Conservation (phyloP, 2,329 filamentous ascomycete species). For the Byssothecium circinans region DNA sequence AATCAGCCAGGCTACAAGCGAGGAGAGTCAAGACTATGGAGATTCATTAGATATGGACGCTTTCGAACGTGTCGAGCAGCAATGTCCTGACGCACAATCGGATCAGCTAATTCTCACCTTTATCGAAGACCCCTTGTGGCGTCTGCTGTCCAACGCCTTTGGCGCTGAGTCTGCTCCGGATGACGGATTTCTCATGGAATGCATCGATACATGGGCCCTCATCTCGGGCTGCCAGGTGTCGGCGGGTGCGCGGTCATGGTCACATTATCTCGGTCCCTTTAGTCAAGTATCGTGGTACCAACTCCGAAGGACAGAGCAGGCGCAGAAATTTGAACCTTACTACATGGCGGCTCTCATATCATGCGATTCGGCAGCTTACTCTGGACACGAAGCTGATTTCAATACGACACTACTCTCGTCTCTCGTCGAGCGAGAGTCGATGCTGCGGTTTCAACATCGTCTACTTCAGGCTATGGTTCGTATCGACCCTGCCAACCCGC, state of each 20-base stretch:
- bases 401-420: constrained; percentile 57
- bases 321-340: constrained; percentile 49
- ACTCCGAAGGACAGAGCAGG: constrained; percentile 50
- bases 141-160: constrained; percentile 63
- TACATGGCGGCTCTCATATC: constrained; percentile 47
- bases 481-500: constrained; percentile 45
- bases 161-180: constrained; percentile 58
- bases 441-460: constrained; percentile 63
- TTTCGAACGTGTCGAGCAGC: constrained; percentile 38
- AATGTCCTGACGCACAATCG: background rate
- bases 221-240: constrained; percentile 53
- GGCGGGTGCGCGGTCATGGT: constrained; percentile 53
- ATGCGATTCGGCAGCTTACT: constrained; percentile 45
- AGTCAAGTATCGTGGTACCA: constrained; percentile 54
- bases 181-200: constrained; percentile 55
- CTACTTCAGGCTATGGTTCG: constrained; percentile 59
- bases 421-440: constrained; percentile 61
- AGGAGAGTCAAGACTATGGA: constrained; percentile 68
- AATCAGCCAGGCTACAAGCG: constrained; percentile 45
- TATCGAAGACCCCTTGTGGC: constrained; percentile 54
- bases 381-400: constrained; percentile 52
- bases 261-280: constrained; percentile 58
- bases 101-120: constrained; percentile 37
- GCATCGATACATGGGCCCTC: constrained; percentile 59
- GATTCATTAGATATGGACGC: constrained; percentile 60